Conservation (phyloP, 208 protist genomes). For the Histomonas meleagridis region DNA sequence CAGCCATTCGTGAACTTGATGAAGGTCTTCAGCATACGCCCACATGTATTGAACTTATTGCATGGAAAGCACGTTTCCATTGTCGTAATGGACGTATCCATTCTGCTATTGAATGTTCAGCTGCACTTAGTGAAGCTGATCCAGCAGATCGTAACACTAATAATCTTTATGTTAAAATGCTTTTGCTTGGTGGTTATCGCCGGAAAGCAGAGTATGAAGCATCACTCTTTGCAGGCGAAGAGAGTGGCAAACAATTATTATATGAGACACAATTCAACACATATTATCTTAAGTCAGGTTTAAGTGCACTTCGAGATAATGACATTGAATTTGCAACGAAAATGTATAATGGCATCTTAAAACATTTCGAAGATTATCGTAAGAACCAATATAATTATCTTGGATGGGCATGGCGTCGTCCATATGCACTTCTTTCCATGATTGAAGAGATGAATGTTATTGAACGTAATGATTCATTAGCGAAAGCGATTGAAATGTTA, state of each 20-base stretch:
- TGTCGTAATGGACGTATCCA: neutral
- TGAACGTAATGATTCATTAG: neutral
- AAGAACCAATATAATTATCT: neutral
- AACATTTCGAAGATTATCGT: neutral
- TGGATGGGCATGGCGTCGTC: neutral
- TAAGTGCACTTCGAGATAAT: neutral
- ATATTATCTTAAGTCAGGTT: neutral
- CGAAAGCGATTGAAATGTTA: neutral
- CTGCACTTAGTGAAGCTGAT: neutral
- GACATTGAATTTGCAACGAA: neutral
- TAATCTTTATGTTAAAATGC: neutral
- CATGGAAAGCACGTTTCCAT: neutral
- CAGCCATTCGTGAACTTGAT: neutral
- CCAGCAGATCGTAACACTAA: neutral
- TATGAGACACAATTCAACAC: slow-evolving; percentile 16
- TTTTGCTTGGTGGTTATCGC: neutral
- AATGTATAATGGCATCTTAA: neutral
- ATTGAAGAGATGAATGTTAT: neutral
- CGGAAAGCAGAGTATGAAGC: neutral
- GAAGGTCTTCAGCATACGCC: neutral
- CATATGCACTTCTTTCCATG: neutral
- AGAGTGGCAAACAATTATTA: neutral
- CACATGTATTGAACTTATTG: neutral
- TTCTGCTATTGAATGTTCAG: neutral
- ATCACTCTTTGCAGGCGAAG: neutral